Conservation (phyloP, 352 stramenopile genomes). For the Globisporangium nodosum region DNA sequence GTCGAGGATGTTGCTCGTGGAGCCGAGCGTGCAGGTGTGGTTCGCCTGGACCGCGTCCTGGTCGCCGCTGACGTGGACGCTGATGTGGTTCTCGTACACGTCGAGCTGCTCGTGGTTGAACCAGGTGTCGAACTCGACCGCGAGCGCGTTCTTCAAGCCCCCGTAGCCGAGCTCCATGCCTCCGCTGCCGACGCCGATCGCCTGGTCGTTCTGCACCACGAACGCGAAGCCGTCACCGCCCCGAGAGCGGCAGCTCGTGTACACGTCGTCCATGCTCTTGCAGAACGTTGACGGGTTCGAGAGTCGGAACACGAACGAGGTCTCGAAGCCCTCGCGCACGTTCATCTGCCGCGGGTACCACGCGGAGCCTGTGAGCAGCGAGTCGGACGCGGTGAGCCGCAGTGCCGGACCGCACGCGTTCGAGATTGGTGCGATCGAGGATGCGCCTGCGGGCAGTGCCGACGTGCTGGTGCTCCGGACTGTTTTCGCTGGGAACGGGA, state of each 20-base stretch:
- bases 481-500: constrained; percentile 40
- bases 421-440: constrained; percentile 28
- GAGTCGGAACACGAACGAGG: constrained; percentile 78
- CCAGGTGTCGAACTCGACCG: constrained; percentile 92
- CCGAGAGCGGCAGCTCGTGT: constrained; percentile 77
- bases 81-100: constrained; percentile 91
- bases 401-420: constrained; percentile 59
- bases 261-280: constrained; percentile 81
- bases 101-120: constrained; percentile 88
- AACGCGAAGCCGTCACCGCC: constrained; percentile 79
- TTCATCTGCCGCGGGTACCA: constrained; percentile 91
- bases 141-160: constrained; percentile 80
- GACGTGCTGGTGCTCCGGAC: constrained; percentile 20
- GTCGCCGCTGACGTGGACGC: constrained; percentile 63
- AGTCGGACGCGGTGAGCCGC: constrained; percentile 68
- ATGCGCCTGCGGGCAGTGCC: constrained; percentile 3
- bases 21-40: constrained; percentile 69
- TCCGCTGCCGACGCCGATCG: constrained; percentile 52
- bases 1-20: constrained; percentile 68
- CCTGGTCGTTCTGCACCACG: constrained; percentile 77
- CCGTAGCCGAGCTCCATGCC: constrained; percentile 85
- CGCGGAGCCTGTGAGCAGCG: constrained; percentile 74
- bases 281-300: constrained; percentile 84
- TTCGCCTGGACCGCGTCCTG: constrained; percentile 42
- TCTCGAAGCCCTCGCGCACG: constrained; percentile 89